A percentile compares a stretch with the other conserved stretches of the same genome.
These are phyloP conservation scores for Colletotrichum coccodes DNA, from an alignment of 2,329 filamentous ascomycete genomes.

Conservation along the genomic window DNA sequence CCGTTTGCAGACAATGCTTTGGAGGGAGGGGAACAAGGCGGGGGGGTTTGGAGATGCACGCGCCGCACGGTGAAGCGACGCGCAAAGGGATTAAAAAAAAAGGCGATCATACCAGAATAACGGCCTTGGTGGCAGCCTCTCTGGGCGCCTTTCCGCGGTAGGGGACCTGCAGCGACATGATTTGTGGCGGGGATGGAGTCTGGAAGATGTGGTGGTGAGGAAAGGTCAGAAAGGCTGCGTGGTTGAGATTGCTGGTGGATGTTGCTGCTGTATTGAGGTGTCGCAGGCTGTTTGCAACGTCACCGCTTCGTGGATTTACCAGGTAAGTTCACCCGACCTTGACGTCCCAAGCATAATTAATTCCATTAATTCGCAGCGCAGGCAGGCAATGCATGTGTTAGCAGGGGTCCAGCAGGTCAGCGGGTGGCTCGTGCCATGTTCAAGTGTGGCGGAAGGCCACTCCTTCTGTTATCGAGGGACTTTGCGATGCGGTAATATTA, in stretches of 20 bases:
- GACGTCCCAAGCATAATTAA: constrained; percentile 6
- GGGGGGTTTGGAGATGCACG: constrained; percentile 22
- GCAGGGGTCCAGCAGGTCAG: not conserved
- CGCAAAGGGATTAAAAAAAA: not conserved
- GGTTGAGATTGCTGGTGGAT: constrained; percentile 1
- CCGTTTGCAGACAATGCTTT: not conserved
- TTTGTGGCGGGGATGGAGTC: not conserved
- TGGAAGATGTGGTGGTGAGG: constrained; percentile 25
- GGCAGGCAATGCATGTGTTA: constrained; percentile 12
- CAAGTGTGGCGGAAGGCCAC: not conserved
- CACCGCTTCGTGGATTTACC: constrained; percentile 30
- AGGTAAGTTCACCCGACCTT: constrained; percentile 22
- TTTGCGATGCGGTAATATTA: not conserved
- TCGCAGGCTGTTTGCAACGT: constrained; percentile 29
- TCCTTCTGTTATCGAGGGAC: not conserved
- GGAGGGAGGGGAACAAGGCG: constrained; percentile 35
- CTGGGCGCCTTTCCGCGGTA: constrained; percentile 60
- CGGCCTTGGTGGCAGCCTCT: constrained; percentile 81
- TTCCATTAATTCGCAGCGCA: constrained; percentile 7
- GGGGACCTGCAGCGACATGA: constrained; percentile 68
- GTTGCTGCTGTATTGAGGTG: not conserved
- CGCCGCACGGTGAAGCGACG: constrained; percentile 33
- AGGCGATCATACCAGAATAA: constrained; percentile 78
- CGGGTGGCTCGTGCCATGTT: constrained; percentile 5
- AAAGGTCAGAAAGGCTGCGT: not conserved